These are phyloP conservation scores for Ulmus americana DNA, from an alignment of 331 rosid genomes.

Conservation along the genomic window DNA sequence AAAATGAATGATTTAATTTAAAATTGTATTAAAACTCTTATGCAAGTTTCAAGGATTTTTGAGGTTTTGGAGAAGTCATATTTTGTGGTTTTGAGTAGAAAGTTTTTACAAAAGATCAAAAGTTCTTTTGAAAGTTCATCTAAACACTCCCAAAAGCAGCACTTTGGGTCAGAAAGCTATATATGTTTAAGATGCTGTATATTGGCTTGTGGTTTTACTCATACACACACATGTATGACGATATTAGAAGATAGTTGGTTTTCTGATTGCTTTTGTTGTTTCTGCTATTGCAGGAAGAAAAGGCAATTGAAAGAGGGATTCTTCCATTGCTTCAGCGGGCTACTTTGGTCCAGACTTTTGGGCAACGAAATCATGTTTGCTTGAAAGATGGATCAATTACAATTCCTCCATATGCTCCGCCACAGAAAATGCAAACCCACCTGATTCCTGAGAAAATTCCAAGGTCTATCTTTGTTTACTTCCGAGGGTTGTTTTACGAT, in stretches of 20 bases:
- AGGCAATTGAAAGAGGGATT: constrained; percentile 86
- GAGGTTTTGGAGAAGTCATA: no score
- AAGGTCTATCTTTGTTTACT: constrained; percentile 77
- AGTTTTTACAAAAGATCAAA: no score
- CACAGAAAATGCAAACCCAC: constrained; percentile 84
- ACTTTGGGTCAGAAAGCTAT: not conserved
- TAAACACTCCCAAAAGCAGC: no score
- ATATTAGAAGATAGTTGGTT: not conserved
- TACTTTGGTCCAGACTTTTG: constrained; percentile 83
- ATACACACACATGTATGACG: not conserved
- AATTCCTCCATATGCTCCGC: constrained; percentile 86
- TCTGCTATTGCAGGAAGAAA: constrained; percentile 59
- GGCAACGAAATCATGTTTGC: constrained; percentile 84
- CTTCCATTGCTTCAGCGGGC: constrained; percentile 66
- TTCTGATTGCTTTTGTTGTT: not conserved
- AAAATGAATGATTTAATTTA: no score
- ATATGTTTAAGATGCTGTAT: not conserved
- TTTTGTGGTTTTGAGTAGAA: no score
- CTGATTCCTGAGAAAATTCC: constrained; percentile 72
- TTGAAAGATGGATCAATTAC: constrained; percentile 76
- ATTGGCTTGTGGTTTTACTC: not conserved
- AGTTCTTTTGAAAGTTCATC: no score
- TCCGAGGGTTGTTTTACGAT: constrained; percentile 79
- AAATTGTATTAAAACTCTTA: no score
- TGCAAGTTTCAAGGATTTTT: no score